A percentile compares a stretch with the other conserved stretches of the same genome.
Evolutionary conservation across 257 asterid species (phyloP).

Genomic region (Lavandula angustifolia): DNA sequence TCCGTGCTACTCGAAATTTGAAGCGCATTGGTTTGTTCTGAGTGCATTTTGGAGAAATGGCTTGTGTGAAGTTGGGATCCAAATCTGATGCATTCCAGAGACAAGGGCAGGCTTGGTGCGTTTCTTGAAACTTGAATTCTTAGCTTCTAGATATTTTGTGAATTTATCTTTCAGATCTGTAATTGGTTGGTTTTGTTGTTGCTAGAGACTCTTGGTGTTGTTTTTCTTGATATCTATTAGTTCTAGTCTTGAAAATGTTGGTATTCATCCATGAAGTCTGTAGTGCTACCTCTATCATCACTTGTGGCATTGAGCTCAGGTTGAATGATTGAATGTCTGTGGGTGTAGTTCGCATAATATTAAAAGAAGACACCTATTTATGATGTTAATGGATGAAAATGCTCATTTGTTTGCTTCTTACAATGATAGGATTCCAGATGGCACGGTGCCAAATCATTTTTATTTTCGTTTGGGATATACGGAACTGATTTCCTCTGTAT

Average conservation of each 20-base stretch:
- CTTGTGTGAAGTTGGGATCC: slow-evolving; percentile 89
- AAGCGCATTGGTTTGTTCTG: slow-evolving; percentile 21
- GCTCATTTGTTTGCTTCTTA: neutral
- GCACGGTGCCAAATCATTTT: neutral
- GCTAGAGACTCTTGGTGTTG: neutral
- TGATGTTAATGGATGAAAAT: neutral
- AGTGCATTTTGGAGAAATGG: slow-evolving; percentile 47
- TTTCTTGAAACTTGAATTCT: slow-evolving; percentile 6
- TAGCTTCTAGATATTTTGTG: neutral
- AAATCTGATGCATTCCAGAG: slow-evolving; percentile 77
- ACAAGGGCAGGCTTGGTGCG: slow-evolving; percentile 82
- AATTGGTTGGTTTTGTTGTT: slow-evolving; percentile 8
- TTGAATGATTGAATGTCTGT: neutral
- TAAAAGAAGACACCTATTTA: neutral
- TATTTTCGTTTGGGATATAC: neutral
- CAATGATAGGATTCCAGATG: neutral
- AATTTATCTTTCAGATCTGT: neutral
- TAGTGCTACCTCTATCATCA: slow-evolving; percentile 10
- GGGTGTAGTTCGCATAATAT: neutral
- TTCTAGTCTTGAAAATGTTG: slow-evolving; percentile 3
- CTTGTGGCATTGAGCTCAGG: slow-evolving; percentile 1
- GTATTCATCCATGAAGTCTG: slow-evolving; percentile 2
- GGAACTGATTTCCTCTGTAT: neutral
- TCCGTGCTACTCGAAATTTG: slow-evolving; percentile 24
- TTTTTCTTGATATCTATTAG: neutral